Base-by-base conservation (phyloP, 2,329 filamentous ascomycete species). In the Juglanconis sp. region DNA sequence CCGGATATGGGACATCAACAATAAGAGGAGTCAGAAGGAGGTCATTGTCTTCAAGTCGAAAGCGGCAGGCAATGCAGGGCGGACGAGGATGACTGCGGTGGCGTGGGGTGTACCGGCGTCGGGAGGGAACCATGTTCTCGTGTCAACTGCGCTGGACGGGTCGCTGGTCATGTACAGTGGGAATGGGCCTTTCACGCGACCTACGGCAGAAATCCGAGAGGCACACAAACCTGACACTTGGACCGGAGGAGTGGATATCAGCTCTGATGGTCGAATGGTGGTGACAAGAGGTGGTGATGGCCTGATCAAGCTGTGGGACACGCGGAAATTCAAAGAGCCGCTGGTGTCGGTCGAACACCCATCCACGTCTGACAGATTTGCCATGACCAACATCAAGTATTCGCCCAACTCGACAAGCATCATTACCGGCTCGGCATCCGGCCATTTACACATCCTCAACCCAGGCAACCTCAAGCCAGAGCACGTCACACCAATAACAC, bases 11-110 rank as follows among this genome's bases (percentile, higher is more conserved):
- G 94, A 99, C 71, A 85, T 96, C 67, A 97, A 96, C 74, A 88
- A 94, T 68, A 91, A 92, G 69, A 86, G 93, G 64, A 86, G 87
- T 58, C 95, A 99, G 73, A 96, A 92, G 73, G 91, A 97, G 53
- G 89, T 99, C 13, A 90, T 99, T 64, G 93, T 97, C 24, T 93
- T 97, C 79, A 98, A 98, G 74, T 97, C 94, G 8, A 91, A 87
- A 70, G 88, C 88, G n/a, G 85, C 90, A 8, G 95, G 94, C 0
- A 89, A 89, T 49, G 95, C 92, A 32, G 95, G 95, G 11, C 87
- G 95, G 70, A 95, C 92, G 38, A 88, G 94, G 70, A 96, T 99
- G 88, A 98, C 94, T 5, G 88, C 92, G 32, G 90, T 98, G 24
- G 88, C 87, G 5, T 99, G 95, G 94, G 91, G 89, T 11, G 84